Base-by-base conservation (phyloP, 768 basidiomycete genomes). In the Mrakia gelida region DNA sequence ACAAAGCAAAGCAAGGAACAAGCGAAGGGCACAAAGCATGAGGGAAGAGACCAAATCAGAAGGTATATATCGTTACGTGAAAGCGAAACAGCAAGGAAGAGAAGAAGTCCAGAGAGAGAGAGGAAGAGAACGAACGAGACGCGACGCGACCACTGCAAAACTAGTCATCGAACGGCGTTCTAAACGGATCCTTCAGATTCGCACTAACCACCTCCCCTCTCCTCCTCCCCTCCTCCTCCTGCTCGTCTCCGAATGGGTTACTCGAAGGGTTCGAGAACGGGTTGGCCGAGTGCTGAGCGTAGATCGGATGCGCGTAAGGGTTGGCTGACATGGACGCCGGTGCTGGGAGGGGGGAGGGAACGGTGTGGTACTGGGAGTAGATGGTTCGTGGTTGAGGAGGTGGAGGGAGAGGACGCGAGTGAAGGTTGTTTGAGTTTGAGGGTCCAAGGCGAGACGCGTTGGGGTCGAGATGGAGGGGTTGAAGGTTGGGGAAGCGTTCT, bases 171-270 rank as follows among this genome's bases (percentile, higher is more conserved):
- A 61, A 73, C 34, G 72, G 72, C 10, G 72, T 73, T 16, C 72
- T 28, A 8, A 73, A 73, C 72, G 72, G 72, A 41, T 73, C 72
- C 54, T 23, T 30, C 34, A 54, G 18, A 13, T 32, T 43, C 52
- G 41, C 70, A 21, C 16, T 23, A 9, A n/a, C 71, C 52, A n/a
- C 45, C 30, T 6, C n/a, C 2, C 34, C 18, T 28, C 28, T 23
- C 34, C 54, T 54, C 32, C 32, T 30, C n/a, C 11, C 56, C 8
- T 28, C n/a, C 54, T 54, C 71, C 52, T 32, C n/a, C 43, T 43
- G 38, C 52, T 73, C 54, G 5, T 73, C 72, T 23, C 52, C 72
- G 54, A 73, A 73, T 23, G 72, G 72, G 21, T 73, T 26, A 52
- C 52, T 56, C 28, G 70, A 18, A 2, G 49, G 49, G 21, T 28